Evolutionary conservation across 2,329 filamentous ascomycete species (phyloP), one percentile per base, ranked within the genome.

Genomic region (Aureobasidium subglaciale): DNA sequence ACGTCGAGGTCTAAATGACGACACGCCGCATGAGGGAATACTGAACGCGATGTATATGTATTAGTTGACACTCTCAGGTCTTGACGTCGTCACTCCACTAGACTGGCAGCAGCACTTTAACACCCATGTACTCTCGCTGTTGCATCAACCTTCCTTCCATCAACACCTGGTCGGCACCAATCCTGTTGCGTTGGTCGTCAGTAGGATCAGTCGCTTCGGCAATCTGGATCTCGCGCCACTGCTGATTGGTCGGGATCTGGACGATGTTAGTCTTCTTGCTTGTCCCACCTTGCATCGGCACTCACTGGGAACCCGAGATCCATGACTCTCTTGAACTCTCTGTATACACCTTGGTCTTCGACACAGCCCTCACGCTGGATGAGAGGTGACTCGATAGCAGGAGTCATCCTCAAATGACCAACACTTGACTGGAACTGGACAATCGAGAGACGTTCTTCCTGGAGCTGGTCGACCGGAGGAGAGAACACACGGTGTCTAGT

Each of bases 211-310:
- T 74, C 13, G 63, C 65, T 4, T 73, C 76, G 1, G 72, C 63
- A 41, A 77, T 76, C 61, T 77, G 74, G 25, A 76, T 75, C 62
- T 78, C 75, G n/a, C 75, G 70, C 75, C 73, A 78, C 59, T 77
- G 67, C 1, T 65, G 62, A 58, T 75, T 76, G 10, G 73, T 76
- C 0, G 75, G 75, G 16, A 76, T 73, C 6, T 72, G 67, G 20
- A 70, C 60, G 5, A 72, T 74, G 37, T 70, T 58, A 1, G 65
- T 64, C 0, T 71, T 76, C 16, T 71, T 4, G 18, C 7, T 22
- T 13, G 13, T 22, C 10, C 18, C 18, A 24, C 7, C 18, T 8
- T 16, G 24, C 34, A 13, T 22, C 11, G 7, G 11, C 16, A 40
- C 37, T 40, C 27, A 54, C 50, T 25, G 50, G 50, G 16, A 34